These are phyloP conservation scores for Astragalus membranaceus DNA, from an alignment of 306 rosid genomes.

Conservation along the genomic window DNA sequence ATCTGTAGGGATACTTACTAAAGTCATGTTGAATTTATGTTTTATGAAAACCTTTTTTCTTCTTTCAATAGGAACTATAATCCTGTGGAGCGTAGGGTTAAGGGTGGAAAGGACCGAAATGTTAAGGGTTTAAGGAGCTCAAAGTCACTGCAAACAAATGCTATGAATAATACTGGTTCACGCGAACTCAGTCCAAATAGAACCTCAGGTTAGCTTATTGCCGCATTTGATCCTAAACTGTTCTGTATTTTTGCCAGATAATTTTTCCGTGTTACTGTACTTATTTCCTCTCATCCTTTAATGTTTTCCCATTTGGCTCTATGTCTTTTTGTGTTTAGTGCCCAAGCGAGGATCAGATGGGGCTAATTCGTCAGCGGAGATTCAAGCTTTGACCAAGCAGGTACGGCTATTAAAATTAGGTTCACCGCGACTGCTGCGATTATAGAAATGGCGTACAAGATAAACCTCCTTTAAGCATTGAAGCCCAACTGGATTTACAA, in stretches of 20 bases:
- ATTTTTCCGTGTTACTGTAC: background rate
- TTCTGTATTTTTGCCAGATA: slow-evolving; percentile 26
- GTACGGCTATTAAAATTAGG: slow-evolving; percentile 27
- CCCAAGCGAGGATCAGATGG: slow-evolving; percentile 47
- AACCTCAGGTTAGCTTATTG: slow-evolving; percentile 27
- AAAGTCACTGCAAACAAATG: slow-evolving; percentile 52
- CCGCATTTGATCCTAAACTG: slow-evolving; percentile 6
- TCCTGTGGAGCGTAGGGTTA: slow-evolving; percentile 82
- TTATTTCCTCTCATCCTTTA: background rate
- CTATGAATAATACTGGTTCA: slow-evolving; percentile 26
- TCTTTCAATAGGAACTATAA: slow-evolving; percentile 64
- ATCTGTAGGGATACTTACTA: background rate
- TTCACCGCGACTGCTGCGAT: background rate
- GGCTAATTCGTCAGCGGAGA: slow-evolving; percentile 43
- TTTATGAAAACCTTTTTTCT: background rate
- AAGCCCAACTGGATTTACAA: background rate
- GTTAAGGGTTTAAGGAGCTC: slow-evolving; percentile 53
- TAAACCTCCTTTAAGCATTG: background rate
- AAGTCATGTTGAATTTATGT: background rate
- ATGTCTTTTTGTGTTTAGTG: slow-evolving; percentile 35
- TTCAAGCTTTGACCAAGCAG: slow-evolving; percentile 79
- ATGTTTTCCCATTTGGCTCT: slow-evolving; percentile 18
- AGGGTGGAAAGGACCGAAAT: slow-evolving; percentile 69
- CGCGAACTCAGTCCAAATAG: slow-evolving; percentile 14
- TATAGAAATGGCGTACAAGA: too few species aligned